Evolutionary conservation across 106 monocot genomes (phyloP), one percentile per base, ranked within the genome.

Genomic region (Allium cepa): DNA sequence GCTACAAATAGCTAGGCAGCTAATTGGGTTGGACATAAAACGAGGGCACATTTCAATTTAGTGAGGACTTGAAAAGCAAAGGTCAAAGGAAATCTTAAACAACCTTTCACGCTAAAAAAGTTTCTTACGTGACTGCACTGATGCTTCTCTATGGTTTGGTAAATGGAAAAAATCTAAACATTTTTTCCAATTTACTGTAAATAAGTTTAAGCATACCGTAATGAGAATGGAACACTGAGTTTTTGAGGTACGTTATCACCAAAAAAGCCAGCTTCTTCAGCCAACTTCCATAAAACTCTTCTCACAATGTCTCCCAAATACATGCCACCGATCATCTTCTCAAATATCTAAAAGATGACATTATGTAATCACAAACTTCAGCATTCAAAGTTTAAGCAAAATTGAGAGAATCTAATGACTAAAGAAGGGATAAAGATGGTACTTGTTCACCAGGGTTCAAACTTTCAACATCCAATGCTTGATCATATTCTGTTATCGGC

Each of bases 381-480:
- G 53, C 22, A 69, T 10, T 47, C 52, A 62, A 11, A 18, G 59
- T 47, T 11, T 60, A 60, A 60, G 9, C 26, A 26, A 17, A 50
- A 18, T 13, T 53, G 51, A 9, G 13, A n/a, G 16, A 59, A 69
- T 22, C 63, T 56, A 14, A 56, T 66, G 36, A 36, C 36, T 36
- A 36, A 36, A 36, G 1, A 36, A 0, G 36, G 36, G 5, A 36
- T 36, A 36, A 5, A 5, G 1, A 36, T 36, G 36, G 36, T 72
- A 93, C 99, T 93, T 99, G 93, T 73, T 93, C 93, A 55, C 93
- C 83, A 72, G 90, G 93, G 53, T 99, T 92, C 71, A 93, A 79
- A 73, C 99, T 99, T 61, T 93, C 92, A 67, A 46, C 61, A 77
- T 99, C 90, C 66, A 99, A 70, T 59, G 78, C 82, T 22, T 63